These are phyloP conservation scores for Nitzschia inconspicua DNA, from an alignment of 108 stramenopile genomes.

Conservation along the genomic window DNA sequence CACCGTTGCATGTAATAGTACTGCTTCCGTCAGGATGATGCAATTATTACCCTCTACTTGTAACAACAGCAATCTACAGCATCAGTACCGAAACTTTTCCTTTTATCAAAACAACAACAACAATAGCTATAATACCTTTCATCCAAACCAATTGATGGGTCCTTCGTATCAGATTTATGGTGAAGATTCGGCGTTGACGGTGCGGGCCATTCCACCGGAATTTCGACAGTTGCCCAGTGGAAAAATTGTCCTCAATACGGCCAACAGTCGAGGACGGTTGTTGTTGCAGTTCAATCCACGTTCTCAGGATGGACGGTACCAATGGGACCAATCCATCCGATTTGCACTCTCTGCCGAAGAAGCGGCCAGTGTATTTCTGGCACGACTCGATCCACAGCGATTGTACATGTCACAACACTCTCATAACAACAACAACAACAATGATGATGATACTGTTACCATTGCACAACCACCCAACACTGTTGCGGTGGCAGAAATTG, in stretches of 20 bases:
- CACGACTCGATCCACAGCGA: conserved; percentile 11
- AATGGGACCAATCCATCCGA: conserved; percentile 17
- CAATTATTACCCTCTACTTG: too few species aligned
- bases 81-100: too few species aligned
- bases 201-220: conserved; percentile 27
- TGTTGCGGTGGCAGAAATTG: too few species aligned
- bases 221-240: conserved; percentile 10
- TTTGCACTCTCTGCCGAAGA: conserved; percentile 33
- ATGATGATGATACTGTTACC: too few species aligned
- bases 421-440: neutral
- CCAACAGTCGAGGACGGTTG: conserved; percentile 13
- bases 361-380: conserved; percentile 7
- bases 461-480: too few species aligned
- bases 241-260: neutral
- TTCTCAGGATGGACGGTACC: neutral
- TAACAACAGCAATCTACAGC: too few species aligned
- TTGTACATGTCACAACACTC: too few species aligned
- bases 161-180: conserved; percentile 28
- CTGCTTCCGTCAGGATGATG: too few species aligned
- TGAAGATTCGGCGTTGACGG: conserved; percentile 19
- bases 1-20: too few species aligned
- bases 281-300: conserved; percentile 18
- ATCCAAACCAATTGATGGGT: too few species aligned
- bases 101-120: too few species aligned
- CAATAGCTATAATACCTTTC: too few species aligned